phyloP scores from a whole-genome alignment of 352 stramenopile species.

The Pythium monospermum region DNA sequence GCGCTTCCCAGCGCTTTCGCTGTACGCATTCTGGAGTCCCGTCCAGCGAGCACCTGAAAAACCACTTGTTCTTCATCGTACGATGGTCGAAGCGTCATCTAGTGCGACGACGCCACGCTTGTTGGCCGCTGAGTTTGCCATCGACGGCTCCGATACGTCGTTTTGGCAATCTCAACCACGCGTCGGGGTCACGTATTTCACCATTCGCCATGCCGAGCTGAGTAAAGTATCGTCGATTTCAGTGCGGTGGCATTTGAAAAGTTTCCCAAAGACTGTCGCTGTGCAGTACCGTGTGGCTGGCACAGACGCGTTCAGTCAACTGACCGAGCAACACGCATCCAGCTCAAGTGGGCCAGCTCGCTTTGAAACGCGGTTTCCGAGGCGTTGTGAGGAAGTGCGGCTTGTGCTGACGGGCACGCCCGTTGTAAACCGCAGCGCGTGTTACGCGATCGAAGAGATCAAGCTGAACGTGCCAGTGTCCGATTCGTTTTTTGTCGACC shows the following conservation, averaged over 20 bases:
- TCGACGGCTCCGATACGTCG: constrained; percentile 53
- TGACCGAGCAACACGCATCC: constrained; percentile 25
- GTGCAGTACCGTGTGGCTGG: constrained; percentile 48
- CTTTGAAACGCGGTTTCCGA: constrained; percentile 41
- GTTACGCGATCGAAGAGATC: constrained; percentile 66
- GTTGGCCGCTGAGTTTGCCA: constrained; percentile 39
- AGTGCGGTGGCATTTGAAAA: constrained; percentile 71
- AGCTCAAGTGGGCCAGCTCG: constrained; percentile 22
- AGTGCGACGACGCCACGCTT: constrained; percentile 37
- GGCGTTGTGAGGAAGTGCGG: constrained; percentile 38
- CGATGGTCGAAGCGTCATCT: constrained; percentile 55
- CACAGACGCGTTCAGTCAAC: constrained; percentile 33
- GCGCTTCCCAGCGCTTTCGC: constrained; percentile 67
- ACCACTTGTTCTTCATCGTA: constrained; percentile 31
- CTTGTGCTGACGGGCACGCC: constrained; percentile 66
- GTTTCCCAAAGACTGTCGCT: constrained; percentile 42
- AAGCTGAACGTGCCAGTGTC: constrained; percentile 49
- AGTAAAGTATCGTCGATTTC: constrained; percentile 50
- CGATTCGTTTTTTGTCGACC: constrained; percentile 58
- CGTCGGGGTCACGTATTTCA: constrained; percentile 47
- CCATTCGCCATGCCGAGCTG: constrained; percentile 33
- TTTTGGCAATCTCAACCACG: constrained; percentile 75
- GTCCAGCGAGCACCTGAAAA: constrained; percentile 59
- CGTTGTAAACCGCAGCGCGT: constrained; percentile 53
- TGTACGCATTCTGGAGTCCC: constrained; percentile 85